These are phyloP conservation scores for Inga oerstediana DNA, from an alignment of 306 rosid genomes.

Conservation along the genomic window DNA sequence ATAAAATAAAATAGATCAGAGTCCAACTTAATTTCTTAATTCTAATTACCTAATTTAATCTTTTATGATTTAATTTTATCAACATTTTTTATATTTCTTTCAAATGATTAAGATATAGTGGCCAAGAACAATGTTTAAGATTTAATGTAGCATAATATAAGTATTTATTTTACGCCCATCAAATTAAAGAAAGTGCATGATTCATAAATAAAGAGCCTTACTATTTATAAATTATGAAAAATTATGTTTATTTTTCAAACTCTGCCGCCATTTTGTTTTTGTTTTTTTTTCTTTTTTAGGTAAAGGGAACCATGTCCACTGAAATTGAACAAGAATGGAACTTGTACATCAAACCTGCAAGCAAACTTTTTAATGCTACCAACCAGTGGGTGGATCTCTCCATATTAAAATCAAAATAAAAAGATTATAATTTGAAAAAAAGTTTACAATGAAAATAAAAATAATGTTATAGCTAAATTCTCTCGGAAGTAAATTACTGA, in stretches of 20 bases:
- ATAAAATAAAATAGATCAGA: no score
- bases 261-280: background rate
- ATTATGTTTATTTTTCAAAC: no score
- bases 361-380: background rate
- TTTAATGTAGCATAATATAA: no score
- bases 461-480: background rate
- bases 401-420: background rate
- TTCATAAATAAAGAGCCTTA: no score
- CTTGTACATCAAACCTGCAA: constrained; percentile 18
- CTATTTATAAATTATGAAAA: background rate
- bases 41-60: no score
- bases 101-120: background rate
- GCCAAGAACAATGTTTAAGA: background rate
- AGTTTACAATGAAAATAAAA: background rate
- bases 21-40: no score
- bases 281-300: background rate
- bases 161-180: background rate
- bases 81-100: background rate
- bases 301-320: background rate
- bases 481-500: background rate
- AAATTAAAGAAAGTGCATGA: no score
- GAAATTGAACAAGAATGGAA: constrained; percentile 15
- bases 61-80: no score
- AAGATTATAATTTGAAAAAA: background rate
- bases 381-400: constrained; percentile 2